These are phyloP conservation scores for Mycena sanguinolenta DNA, from an alignment of 768 basidiomycete genomes.

Conservation along the genomic window DNA sequence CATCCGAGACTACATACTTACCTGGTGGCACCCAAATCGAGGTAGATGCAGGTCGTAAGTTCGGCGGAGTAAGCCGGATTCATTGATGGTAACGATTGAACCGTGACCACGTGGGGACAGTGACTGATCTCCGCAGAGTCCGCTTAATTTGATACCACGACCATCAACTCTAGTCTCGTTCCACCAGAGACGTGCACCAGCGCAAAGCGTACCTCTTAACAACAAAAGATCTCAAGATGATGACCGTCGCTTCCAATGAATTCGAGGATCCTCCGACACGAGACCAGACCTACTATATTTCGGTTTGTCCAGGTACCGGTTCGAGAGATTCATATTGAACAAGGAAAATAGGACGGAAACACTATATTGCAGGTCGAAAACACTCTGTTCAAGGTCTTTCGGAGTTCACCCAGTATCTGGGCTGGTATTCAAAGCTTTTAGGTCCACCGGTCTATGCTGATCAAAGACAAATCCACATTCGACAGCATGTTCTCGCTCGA, in stretches of 20 bases:
- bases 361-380: slow-evolving; percentile 57
- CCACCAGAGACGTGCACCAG: too few relatives aligned
- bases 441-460: slow-evolving; percentile 44
- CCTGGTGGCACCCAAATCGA: too few relatives aligned
- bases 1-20: too few relatives aligned
- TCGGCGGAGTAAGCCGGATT: too few relatives aligned
- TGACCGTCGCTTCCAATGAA: slow-evolving; percentile 3
- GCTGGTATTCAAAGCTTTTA: slow-evolving; percentile 4
- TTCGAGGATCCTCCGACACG: slow-evolving; percentile 34
- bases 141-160: too few relatives aligned
- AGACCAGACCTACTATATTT: slow-evolving; percentile 54
- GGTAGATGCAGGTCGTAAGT: too few relatives aligned
- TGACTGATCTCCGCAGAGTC: too few relatives aligned
- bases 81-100: too few relatives aligned
- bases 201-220: too few relatives aligned
- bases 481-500: slow-evolving; percentile 62
- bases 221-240: slow-evolving; percentile 12
- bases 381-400: slow-evolving; percentile 59
- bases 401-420: neutral
- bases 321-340: too few relatives aligned
- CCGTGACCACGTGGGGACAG: too few relatives aligned
- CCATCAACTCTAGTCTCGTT: too few relatives aligned
- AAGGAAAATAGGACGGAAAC: slow-evolving; percentile 54
- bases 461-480: slow-evolving; percentile 61
- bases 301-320: neutral